phyloP scores from a whole-genome alignment of 2,329 filamentous ascomycete species.

The Hypomyces perniciosus region DNA sequence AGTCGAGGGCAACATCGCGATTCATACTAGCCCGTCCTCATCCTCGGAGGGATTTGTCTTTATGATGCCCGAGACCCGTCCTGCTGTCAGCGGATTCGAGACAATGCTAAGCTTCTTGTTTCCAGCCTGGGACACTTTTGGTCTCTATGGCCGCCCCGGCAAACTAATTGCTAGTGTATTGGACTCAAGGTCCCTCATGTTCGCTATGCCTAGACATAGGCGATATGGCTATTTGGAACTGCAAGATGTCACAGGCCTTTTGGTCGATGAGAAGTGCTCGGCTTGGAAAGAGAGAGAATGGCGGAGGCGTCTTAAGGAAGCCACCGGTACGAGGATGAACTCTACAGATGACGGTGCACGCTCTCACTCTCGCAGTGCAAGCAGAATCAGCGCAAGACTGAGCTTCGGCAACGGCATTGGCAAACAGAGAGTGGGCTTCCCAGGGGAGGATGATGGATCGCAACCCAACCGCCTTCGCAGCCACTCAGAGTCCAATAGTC shows the following conservation, averaged over 20 bases:
- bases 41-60: conserved; percentile 92
- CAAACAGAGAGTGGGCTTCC: conserved; percentile 49
- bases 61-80: conserved; percentile 90
- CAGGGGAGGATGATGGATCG: conserved; percentile 50
- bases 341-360: conserved; percentile 48
- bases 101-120: conserved; percentile 92
- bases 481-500: conserved; percentile 39
- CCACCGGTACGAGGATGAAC: conserved; percentile 74
- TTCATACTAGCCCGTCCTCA: conserved; percentile 72
- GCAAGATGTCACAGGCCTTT: conserved; percentile 73
- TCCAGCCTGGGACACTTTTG: conserved; percentile 89
- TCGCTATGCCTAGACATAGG: conserved; percentile 86
- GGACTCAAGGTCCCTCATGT: conserved; percentile 90
- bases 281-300: conserved; percentile 76
- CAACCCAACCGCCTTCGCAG: conserved; percentile 38
- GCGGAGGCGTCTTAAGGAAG: conserved; percentile 81
- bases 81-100: conserved; percentile 90
- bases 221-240: conserved; percentile 89
- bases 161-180: conserved; percentile 81
- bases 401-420: conserved; percentile 40
- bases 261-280: conserved; percentile 69
- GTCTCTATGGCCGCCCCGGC: conserved; percentile 81
- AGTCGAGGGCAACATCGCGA: conserved; percentile 83
- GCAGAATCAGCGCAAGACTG: conserved; percentile 51
- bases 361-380: conserved; percentile 47